Base-by-base conservation (phyloP, 148 eudicot species). In the Amaranthus palmeri region DNA sequence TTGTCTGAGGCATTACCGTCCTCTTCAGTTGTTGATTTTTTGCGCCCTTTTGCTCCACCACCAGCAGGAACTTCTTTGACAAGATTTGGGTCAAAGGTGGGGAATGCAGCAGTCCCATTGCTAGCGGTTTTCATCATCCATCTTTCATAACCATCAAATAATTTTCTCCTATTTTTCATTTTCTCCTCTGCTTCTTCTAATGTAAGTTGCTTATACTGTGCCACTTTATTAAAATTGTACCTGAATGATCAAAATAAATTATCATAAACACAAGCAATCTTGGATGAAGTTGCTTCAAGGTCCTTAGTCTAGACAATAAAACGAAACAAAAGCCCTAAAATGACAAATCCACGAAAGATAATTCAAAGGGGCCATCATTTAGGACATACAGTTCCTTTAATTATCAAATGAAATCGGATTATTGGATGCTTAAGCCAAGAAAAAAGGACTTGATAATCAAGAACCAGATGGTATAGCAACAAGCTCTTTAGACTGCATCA, bases 71-170 rank as follows among this genome's bases (percentile, higher is more conserved):
- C 53, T 61, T 91, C 92, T 79, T 83, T 79, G 13, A 87, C 85
- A 73, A 88, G 84, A 74, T 68, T 72, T 61, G 81, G 86, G 67
- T 81, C 92, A 52, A 80, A 84, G 80, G 85, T 89, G 74, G 91
- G 89, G 83, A 93, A 91, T 13, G 88, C 90, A 42, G 96, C 91
- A 67, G 98, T 74, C 57, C 97, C 98, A 70, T 81, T 88, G 79
- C 84, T 91, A n/a, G 96, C 96, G 47, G 93, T 88, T 84, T 93
- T 93, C 98, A 93, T 93, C 96, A 93, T 89, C 98, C 98, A 93
- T 77, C 98, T 86, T 78, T 89, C 75, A 68, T 91, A 91, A 12
- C 98, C 98, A 77, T 93, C 97, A 7, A 96, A 91, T 67, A 92
- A 86, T 82, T 87, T 91, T 75, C 93, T 84, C 84, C 98, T 87